Percentiles rank a stretch among this genome's conserved stretches.
These are phyloP conservation scores for Ophiobolus disseminans DNA, from an alignment of 2,329 filamentous ascomycete genomes.

Conservation along the genomic window DNA sequence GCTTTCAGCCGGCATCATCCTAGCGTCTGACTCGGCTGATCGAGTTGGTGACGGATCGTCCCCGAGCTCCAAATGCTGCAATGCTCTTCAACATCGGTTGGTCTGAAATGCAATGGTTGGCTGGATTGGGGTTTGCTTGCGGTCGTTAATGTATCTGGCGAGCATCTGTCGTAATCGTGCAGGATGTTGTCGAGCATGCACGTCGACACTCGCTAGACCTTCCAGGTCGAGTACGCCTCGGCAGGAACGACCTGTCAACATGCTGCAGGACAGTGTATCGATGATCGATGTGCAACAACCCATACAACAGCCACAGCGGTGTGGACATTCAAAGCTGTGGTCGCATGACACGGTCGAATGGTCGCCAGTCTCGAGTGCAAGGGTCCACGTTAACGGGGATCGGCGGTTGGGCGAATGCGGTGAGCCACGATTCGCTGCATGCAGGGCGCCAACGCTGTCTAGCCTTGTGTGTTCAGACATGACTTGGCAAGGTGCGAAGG, in stretches of 20 bases:
- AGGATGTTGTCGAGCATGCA: slow-evolving; percentile 19
- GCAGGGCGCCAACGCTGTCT: slow-evolving; percentile 29
- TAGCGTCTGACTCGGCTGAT: slow-evolving; percentile 44
- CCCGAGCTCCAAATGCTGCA: slow-evolving; percentile 26
- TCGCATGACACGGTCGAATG: slow-evolving; percentile 4
- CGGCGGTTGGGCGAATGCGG: slow-evolving; percentile 30
- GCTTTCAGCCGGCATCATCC: slow-evolving; percentile 30
- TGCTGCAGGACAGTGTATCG: no score
- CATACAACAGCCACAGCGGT: not conserved
- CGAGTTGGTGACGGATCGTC: slow-evolving; percentile 22
- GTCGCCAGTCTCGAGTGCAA: slow-evolving; percentile 17
- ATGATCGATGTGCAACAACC: no score
- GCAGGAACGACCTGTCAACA: not conserved
- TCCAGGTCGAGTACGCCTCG: slow-evolving; percentile 4
- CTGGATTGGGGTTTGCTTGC: slow-evolving; percentile 28
- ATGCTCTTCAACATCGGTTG: slow-evolving; percentile 21
- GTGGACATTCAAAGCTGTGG: no score
- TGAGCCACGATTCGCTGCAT: slow-evolving; percentile 26
- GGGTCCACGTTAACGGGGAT: slow-evolving; percentile 38
- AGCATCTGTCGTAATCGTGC: slow-evolving; percentile 27
- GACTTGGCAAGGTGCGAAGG: slow-evolving; percentile 29
- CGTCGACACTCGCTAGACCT: slow-evolving; percentile 11
- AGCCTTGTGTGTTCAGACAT: slow-evolving; percentile 31
- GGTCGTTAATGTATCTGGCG: slow-evolving; percentile 28
- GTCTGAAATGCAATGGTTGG: slow-evolving; percentile 8